Base-by-base conservation (phyloP, 202 grass and related monocot species). In the Eragrostis tef region DNA sequence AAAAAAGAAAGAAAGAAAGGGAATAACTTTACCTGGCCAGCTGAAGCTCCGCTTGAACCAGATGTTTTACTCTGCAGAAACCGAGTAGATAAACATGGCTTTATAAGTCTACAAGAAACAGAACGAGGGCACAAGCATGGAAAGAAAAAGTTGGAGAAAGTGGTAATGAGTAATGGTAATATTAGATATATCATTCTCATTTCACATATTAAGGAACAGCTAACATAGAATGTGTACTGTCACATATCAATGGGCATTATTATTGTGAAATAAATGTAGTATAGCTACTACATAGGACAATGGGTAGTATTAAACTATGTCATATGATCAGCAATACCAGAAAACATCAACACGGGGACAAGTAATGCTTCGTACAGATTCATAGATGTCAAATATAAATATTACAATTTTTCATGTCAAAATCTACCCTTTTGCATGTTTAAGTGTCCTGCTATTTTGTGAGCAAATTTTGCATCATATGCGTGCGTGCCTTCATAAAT, bases 21-120 rank as follows among this genome's bases (percentile, higher is more conserved):
- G 48, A 86, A 72, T 17, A 79, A 21, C 57, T 45, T 75, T 88
- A 98, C 96, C 92, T 93, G 92, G 44, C 73, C 80, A 81, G 87
- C 88, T 64, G 90, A 94, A 74, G 82, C 48, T 91, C 90, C 90
- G 87, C 79, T 75, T 69, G 90, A 68, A 80, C 79, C 79, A 82
- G 88, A 87, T 73, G 86, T 58, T 87, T 94, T 94, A 85, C 84
- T 91, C 95, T 98, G 92, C 81, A 77, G 34, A 67, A 57, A 54
- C n/a, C 11, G 9, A 82, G 36, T 62, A 68, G 29, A 64, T 70
- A 64, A 9, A 4, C 47, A 79, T 21, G 43, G n/a, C 9, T 43
- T 74, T 71, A 43, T 43, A 70, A 77, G 13, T 43, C 67, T 71
- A 49, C 29, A 75, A 71, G 21, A 64, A 34, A 81, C 8, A 59